A percentile compares a stretch with the other conserved stretches of the same genome.
Conservation (phyloP, 176 grass and related monocot species). For the Saccharum spontaneum region DNA sequence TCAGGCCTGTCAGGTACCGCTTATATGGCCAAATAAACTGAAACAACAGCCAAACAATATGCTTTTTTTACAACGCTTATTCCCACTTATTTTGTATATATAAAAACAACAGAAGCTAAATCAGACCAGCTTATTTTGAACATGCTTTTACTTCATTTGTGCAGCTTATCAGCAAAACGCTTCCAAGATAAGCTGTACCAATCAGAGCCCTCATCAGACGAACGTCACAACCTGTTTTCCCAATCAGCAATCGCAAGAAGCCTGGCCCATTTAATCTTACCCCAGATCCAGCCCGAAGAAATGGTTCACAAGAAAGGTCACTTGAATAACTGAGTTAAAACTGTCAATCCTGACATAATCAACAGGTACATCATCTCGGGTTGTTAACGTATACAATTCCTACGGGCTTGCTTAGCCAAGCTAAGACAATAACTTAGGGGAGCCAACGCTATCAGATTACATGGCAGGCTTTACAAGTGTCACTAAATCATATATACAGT, state of each 20-base stretch:
- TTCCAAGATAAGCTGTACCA: too few relatives aligned
- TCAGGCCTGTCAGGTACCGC: neutral
- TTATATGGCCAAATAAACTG: too few relatives aligned
- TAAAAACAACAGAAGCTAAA: too few relatives aligned
- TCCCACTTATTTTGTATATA: too few relatives aligned
- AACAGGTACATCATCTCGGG: constrained; percentile 16
- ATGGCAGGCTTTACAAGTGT: constrained; percentile 34
- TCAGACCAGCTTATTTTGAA: too few relatives aligned
- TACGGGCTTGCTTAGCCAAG: neutral
- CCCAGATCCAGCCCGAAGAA: neutral
- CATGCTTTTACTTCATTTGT: too few relatives aligned
- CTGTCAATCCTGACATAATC: neutral
- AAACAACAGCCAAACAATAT: too few relatives aligned
- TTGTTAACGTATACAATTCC: constrained; percentile 18
- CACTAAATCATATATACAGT: constrained; percentile 51
- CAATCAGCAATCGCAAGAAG: neutral
- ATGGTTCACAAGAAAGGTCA: neutral
- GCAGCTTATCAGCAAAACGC: too few relatives aligned
- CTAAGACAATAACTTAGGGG: constrained; percentile 25
- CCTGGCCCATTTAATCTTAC: neutral
- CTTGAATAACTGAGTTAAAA: neutral
- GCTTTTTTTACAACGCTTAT: too few relatives aligned
- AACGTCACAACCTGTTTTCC: too few relatives aligned
- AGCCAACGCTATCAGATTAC: constrained; percentile 42
- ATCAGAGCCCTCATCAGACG: neutral